Evolutionary conservation across 129 eudicot species (phyloP), one percentile per base, ranked within the genome.

Genomic region (Artemisia tridentata): DNA sequence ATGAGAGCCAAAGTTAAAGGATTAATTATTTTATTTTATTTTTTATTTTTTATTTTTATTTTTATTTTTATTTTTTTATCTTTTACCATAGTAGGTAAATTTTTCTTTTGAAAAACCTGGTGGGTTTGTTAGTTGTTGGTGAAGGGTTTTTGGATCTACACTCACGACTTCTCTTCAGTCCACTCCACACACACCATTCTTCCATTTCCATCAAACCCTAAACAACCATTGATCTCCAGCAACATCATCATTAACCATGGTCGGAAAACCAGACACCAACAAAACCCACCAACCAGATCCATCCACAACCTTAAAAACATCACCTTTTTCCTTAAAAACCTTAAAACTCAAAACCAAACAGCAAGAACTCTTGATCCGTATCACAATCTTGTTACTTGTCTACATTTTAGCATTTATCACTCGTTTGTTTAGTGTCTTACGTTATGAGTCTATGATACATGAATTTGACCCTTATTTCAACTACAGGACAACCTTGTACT

Each of bases 401-500:
- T 92, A 92, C 81, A 73, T 89, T 29, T 41, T 92, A 25, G 98
- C 98, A 0, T 92, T 92, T 79, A 83, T 89, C 60, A 85, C 95
- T 4, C 89, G 98, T 49, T 81, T 92, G 18, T 92, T 92, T 76
- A 84, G 92, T 31, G 96, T 92, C 4, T 85, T 92, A 27, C 89
- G 98, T 6, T 92, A 92, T 49, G 98, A 92, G 84, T 76, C 85
- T 19, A 92, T 92, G 98, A 92, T 92, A 74, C 98, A 92, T 49
- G 98, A 92, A 74, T 92, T 92, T 14, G 98, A 92, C 53, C 98
- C 98, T 0, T 92, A 92, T 50, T 92, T 92, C 80, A 92, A 92
- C 60, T 92, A 92, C 71, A 79, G 98, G 7, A 91, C 96, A 7
- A 92, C 98, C 7, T 82, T 89, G 8, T 92, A 63, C 68, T 38